Evolutionary conservation across 2,329 filamentous ascomycete species (phyloP), one percentile per base, ranked within the genome.

Genomic region (Pseudocercospora eumusae): DNA sequence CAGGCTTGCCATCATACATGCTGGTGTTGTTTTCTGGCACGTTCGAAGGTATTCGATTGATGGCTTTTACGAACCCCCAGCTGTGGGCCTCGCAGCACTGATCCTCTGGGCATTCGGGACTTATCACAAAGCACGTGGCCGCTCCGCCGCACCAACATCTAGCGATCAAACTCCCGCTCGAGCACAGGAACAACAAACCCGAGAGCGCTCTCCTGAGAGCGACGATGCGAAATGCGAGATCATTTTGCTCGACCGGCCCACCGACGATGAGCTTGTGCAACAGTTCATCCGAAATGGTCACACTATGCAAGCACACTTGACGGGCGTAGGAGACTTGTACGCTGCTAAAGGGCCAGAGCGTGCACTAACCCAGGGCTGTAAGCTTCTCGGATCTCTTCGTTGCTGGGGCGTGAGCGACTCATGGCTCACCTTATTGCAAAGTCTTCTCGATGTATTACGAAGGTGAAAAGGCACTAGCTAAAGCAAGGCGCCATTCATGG

Each of bases 21-120:
- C 82, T 3, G 83, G 82, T 2, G 78, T 78, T 3, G 70, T 81
- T 0, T 80, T 83, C 63, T 84, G 82, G 79, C 81, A 84, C 62
- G 74, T 84, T 0, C 78, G 82, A 18, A 75, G 80, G 15, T 84
- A 81, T 66, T 80, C 79, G 2, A 75, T 76, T 1, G 78, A 79
- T 64, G 78, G 76, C 11, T 83, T 83, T 64, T 89, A 90, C 71
- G 84, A 86, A 67, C 85, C 87, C 0, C 83, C 90, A 2, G 84
- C 84, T 0, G 81, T 90, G 0, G 87, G 88, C 66, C 86, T 90
- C 66, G 86, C 86, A 3, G 81, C 83, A 9, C 77, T 91, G 3
- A 83, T 84, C 0, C 75, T 91, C 11, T 91, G 89, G 89, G 83
- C 83, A 0, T 89, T 80, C 64, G 74, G 77, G 2, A 73, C 67